A percentile compares a stretch with the other conserved stretches of the same genome.
Conservation (phyloP, 495 filamentous ascomycete species). For the Talaromyces liani region DNA sequence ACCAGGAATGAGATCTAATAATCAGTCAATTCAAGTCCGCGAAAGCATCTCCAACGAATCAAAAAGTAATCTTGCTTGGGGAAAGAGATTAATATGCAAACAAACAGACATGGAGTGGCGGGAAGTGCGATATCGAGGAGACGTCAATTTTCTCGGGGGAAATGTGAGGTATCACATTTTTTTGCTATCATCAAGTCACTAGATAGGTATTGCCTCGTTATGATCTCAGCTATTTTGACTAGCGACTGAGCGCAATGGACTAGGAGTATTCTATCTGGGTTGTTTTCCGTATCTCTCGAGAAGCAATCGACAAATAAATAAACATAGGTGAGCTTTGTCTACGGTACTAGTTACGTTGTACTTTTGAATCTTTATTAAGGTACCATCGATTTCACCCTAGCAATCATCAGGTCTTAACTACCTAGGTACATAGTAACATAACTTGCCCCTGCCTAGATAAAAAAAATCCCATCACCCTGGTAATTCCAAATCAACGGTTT, state of each 20-base stretch:
- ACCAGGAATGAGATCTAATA: neutral
- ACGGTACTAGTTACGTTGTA: neutral
- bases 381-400: neutral
- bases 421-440: too few relatives aligned
- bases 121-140: neutral
- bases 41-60: neutral
- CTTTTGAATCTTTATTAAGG: neutral
- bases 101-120: too few relatives aligned
- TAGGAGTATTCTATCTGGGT: neutral
- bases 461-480: neutral
- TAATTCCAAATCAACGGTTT: neutral
- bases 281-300: neutral
- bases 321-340: too few relatives aligned
- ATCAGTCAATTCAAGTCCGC: neutral
- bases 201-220: neutral
- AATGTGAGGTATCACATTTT: neutral
- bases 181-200: neutral
- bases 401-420: neutral
- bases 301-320: too few relatives aligned
- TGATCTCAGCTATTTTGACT: neutral
- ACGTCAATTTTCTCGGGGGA: neutral
- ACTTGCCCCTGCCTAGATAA: neutral
- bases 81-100: too few relatives aligned
- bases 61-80: neutral
- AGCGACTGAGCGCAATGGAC: neutral